phyloP scores from a whole-genome alignment of 2,329 filamentous ascomycete genomes.

The Cladosporium sp. region DNA sequence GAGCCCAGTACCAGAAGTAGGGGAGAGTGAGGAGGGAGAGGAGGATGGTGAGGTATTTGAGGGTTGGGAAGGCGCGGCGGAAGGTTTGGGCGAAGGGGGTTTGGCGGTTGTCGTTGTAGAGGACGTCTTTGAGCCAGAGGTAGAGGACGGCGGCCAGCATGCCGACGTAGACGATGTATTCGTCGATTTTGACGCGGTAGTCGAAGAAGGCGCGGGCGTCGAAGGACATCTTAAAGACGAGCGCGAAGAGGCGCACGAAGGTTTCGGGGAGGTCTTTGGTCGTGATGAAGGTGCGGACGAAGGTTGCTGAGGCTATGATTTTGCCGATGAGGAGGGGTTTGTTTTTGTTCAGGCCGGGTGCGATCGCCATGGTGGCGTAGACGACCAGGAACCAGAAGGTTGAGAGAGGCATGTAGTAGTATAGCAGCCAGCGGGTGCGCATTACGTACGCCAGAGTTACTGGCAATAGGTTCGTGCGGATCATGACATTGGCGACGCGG shows the following conservation, averaged over 20 bases:
- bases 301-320: slow-evolving; percentile 40
- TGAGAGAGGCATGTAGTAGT: slow-evolving; percentile 56
- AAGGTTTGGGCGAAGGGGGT: slow-evolving; percentile 7
- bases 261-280: slow-evolving; percentile 42
- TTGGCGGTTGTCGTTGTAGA: slow-evolving; percentile 13
- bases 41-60: slow-evolving; percentile 12
- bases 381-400: slow-evolving; percentile 60
- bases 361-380: slow-evolving; percentile 48
- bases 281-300: slow-evolving; percentile 36
- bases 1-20: slow-evolving; percentile 27
- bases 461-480: slow-evolving; percentile 55
- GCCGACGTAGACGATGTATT: slow-evolving; percentile 53
- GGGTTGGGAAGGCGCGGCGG: slow-evolving; percentile 20
- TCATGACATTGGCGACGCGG: slow-evolving; percentile 49
- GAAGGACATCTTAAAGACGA: slow-evolving; percentile 47
- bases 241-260: slow-evolving; percentile 34
- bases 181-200: slow-evolving; percentile 49
- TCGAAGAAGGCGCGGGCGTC: slow-evolving; percentile 44
- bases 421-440: slow-evolving; percentile 51
- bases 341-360: slow-evolving; percentile 40
- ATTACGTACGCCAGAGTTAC: slow-evolving; percentile 52
- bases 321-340: slow-evolving; percentile 44
- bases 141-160: slow-evolving; percentile 47
- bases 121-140: slow-evolving; percentile 26
- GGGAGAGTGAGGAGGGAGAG: slow-evolving; percentile 16